A percentile compares a stretch with the other conserved stretches of the same genome.
Evolutionary conservation across 2,329 filamentous ascomycete genomes (phyloP).

Genomic region (Fusarium aywerte): DNA sequence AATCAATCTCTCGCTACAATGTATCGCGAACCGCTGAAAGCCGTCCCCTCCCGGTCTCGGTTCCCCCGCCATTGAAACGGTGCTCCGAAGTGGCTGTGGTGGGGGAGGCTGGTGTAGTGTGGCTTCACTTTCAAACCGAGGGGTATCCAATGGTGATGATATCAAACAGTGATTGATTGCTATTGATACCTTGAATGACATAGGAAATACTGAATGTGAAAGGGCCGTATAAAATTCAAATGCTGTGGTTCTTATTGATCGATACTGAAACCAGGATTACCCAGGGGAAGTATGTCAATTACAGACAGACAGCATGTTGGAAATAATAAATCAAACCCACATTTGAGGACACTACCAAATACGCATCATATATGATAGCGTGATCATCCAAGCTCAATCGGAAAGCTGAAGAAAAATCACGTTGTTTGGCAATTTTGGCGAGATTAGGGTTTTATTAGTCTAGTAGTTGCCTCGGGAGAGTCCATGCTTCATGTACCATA

Average conservation of each 20-base stretch:
- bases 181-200: neutral
- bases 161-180: neutral
- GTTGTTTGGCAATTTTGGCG: conserved; percentile 36
- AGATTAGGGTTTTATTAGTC: conserved; percentile 20
- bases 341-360: neutral
- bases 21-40: conserved; percentile 38
- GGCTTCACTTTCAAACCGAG: conserved; percentile 11
- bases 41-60: conserved; percentile 45
- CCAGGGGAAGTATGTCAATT: neutral
- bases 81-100: conserved; percentile 35
- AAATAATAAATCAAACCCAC: neutral
- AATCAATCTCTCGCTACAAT: conserved; percentile 16
- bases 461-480: conserved; percentile 21
- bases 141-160: neutral
- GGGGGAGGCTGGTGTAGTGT: conserved; percentile 43
- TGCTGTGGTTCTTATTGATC: neutral
- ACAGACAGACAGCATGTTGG: neutral
- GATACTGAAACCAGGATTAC: no score
- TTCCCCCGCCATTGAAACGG: conserved; percentile 24
- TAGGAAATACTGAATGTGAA: neutral
- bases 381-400: conserved; percentile 17
- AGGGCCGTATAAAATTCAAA: neutral
- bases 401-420: conserved; percentile 23
- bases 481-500: conserved; percentile 2
- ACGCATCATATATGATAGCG: conserved; percentile 1